Percentiles rank a stretch among this genome's conserved stretches.
Conservation (phyloP, 106 monocot species). For the Dactylorhiza incarnata region DNA sequence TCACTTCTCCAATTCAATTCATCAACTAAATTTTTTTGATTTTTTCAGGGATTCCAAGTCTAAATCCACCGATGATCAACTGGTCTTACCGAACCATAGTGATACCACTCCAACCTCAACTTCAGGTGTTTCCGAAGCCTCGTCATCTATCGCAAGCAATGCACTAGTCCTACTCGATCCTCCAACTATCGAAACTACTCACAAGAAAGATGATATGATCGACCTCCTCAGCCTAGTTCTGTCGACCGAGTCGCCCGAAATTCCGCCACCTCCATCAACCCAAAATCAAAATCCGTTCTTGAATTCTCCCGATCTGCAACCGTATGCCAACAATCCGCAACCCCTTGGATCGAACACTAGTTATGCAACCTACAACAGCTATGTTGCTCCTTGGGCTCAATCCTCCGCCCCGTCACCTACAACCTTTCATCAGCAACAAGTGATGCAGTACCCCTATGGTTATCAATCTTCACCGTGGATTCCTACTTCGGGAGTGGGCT, state of each 20-base stretch:
- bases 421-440: constrained; percentile 14
- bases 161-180: constrained; percentile 35
- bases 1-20: neutral
- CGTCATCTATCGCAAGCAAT: constrained; percentile 29
- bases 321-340: neutral
- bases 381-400: constrained; percentile 65
- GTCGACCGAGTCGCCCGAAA: constrained; percentile 33
- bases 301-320: neutral
- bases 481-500: neutral
- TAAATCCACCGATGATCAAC: constrained; percentile 19
- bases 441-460: constrained; percentile 17
- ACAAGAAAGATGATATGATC: constrained; percentile 52
- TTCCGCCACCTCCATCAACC: constrained; percentile 29
- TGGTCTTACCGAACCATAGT: constrained; percentile 6
- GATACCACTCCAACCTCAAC: constrained; percentile 2
- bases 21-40: neutral
- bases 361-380: constrained; percentile 29
- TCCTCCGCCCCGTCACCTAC: constrained; percentile 24
- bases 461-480: constrained; percentile 73
- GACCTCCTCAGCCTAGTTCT: constrained; percentile 64
- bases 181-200: constrained; percentile 23
- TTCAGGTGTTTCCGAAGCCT: constrained; percentile 17
- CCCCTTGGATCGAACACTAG: constrained; percentile 15
- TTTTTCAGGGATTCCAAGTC: constrained; percentile 45
- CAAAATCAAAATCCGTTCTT: constrained; percentile 17